Base-by-base conservation (phyloP, 192 early-diverging fungal genomes). In the Rhizophagus clarus region DNA sequence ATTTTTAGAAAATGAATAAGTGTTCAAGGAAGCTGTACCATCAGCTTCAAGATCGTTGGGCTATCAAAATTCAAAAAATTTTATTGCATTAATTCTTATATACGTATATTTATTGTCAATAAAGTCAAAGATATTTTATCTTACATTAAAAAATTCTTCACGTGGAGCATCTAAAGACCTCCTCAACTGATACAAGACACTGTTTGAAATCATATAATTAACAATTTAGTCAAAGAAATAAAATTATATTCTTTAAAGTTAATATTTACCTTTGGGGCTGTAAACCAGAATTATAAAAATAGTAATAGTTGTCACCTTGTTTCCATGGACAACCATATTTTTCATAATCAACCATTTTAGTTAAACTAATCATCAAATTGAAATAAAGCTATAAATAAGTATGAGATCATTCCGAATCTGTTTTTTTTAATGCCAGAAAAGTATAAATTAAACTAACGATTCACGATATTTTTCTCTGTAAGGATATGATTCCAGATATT, bases 301-400 rank as follows among this genome's bases (percentile, higher is more conserved):
- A 92, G 79, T 93, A 94, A 80, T 91, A 92, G 37, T 84, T 81
- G 76, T 88, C 85, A 11, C 92, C 91, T 8, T 82, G 77, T 64
- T 90, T 92, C 80, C 81, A 85, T 9, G 90, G 89, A 63, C 85
- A 81, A 24, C 85, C 85, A 79, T 81, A 89, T 62, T 86, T 84
- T 78, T 90, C 90, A 74, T 89, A 92, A 68, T 94, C 84, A 79
- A 70, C 85, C 49, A 90, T 81, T 31, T 86, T 84, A 11, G 90
- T 94, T 32, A 92, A 81, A 64, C 84, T 83, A 51, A 62, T 24
- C n/a, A 74, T 62, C 22, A 17, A 26, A 42, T 34, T n/a, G 34
- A 26, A 40, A 40, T 40, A 40, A 9, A 40, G 0, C 37, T 32
- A 47, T 62, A 14, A 72, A 61, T 7, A 69, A 71, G 24, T 49